Evolutionary conservation across 148 eudicot species (phyloP).

Genomic region (Bassia scoparia): DNA sequence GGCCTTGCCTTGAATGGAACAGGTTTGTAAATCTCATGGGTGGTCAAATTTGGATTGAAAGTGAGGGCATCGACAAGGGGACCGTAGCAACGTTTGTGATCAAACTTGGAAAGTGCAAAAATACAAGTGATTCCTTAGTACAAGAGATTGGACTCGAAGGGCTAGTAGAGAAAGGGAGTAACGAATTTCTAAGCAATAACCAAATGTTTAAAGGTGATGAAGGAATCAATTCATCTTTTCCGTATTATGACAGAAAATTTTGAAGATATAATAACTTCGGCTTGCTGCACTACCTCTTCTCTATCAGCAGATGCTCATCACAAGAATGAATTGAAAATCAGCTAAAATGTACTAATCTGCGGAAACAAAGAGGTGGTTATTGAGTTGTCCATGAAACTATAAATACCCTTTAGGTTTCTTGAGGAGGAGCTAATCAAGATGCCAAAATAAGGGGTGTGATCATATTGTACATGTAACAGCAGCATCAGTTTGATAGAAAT

Average conservation of each 20-base stretch:
- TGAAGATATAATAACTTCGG: constrained; percentile 5
- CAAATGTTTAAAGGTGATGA: constrained; percentile 18
- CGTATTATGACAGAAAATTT: constrained; percentile 24
- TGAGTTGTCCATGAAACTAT: background rate
- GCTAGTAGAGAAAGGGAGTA: constrained; percentile 22
- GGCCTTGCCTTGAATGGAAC: constrained; percentile 12
- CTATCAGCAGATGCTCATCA: background rate
- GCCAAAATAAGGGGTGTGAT: background rate
- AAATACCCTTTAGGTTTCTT: background rate
- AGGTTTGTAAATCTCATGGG: constrained; percentile 92
- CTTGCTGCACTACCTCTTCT: background rate
- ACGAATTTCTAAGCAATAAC: constrained; percentile 26
- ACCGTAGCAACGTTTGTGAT: constrained; percentile 55
- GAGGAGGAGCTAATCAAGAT: background rate
- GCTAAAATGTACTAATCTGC: background rate
- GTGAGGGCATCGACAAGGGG: constrained; percentile 83
- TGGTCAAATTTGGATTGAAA: constrained; percentile 85
- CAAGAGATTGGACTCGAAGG: constrained; percentile 27
- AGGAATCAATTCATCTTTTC: constrained; percentile 18
- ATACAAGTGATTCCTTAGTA: constrained; percentile 20
- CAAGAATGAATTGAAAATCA: background rate
- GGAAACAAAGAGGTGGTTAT: background rate
- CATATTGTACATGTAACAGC: background rate
- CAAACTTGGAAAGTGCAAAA: constrained; percentile 57
- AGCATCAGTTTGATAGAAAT: background rate